Base-by-base conservation (phyloP, 176 grass and related monocot species). In the Carex littledalei region DNA sequence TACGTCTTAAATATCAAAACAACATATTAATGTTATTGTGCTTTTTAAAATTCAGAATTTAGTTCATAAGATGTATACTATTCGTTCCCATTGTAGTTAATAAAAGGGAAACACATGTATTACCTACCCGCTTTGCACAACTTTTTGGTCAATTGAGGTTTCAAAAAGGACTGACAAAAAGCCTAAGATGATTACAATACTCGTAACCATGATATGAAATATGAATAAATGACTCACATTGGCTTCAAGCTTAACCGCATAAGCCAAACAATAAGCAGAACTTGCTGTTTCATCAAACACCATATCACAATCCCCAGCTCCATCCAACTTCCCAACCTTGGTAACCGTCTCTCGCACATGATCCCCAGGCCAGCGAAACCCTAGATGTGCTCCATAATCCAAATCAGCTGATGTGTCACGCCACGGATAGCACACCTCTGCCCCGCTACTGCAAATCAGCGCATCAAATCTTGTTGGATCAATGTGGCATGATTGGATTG, bases 401-500 rank as follows among this genome's bases (percentile, higher is more conserved):
- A 86, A 85, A 90, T 98, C 96, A 24, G 91, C 89, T 7, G 52
- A 43, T 17, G 84, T 65, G 11, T 90, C 88, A 49, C 76, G 88
- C 93, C 93, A 95, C 61, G 93, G 96, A 88, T 98, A 95, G 91
- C 83, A 98, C 11, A 98, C 66, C 85, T 98, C 89, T 49, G 91
- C 90, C 17, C 96, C 96, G 81, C 96, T 95, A 50, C 93, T 93
- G 73, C 96, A 94, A 3, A 98, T 65, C 14, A 98, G 85, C 32
- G 93, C 93, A 80, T 98, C 96, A 63, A 98, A 98, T 71, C 17
- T 37, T 18, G 39, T 72, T 6, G 84, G 84, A 17, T 94, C 92
- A 9, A 84, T 88, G 52, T 91, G 69, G 89, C 90, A 92, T 3
- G 63, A 35, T 63, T 21, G 57, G 18, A 98, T 39, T 76, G 85